Conservation (phyloP, 345 rosid genomes). For the Gossypium raimondii region DNA sequence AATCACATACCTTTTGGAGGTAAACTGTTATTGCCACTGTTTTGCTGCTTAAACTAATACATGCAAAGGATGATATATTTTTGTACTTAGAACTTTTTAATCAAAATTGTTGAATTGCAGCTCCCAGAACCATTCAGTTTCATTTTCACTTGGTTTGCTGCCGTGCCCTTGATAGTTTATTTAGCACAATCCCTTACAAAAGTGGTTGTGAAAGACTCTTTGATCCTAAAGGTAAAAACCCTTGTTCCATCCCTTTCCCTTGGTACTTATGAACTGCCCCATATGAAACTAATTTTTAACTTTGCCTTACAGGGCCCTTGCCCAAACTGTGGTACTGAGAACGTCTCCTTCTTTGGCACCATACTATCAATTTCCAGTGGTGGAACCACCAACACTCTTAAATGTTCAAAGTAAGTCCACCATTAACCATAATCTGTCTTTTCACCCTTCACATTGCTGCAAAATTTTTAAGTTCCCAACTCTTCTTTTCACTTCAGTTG, state of each 20-base stretch:
- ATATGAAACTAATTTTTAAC: neutral
- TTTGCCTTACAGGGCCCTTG: constrained; percentile 61
- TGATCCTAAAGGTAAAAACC: constrained; percentile 68
- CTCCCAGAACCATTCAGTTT: constrained; percentile 93
- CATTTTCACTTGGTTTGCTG: constrained; percentile 98
- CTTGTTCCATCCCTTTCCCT: neutral
- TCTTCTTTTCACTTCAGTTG: constrained; percentile 48
- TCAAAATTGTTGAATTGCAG: constrained; percentile 35
- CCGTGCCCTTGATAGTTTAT: constrained; percentile 74
- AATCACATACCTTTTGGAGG: constrained; percentile 89
- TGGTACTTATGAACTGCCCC: neutral
- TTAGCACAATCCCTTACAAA: constrained; percentile 67
- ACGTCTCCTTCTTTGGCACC: constrained; percentile 83
- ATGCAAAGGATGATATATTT: neutral
- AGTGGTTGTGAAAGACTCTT: constrained; percentile 63
- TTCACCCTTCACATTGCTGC: neutral
- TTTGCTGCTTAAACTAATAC: neutral
- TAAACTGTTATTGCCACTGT: constrained; percentile 20
- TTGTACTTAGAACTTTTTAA: neutral
- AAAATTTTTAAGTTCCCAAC: neutral
- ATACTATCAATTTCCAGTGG: constrained; percentile 74
- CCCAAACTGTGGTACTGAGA: constrained; percentile 95
- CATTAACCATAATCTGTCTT: neutral
- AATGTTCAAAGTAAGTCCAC: constrained; percentile 67
- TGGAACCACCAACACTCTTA: constrained; percentile 60